Evolutionary conservation across 2,329 filamentous ascomycete species (phyloP), one percentile per base, ranked within the genome.

Genomic region (Penicillium polonicum): DNA sequence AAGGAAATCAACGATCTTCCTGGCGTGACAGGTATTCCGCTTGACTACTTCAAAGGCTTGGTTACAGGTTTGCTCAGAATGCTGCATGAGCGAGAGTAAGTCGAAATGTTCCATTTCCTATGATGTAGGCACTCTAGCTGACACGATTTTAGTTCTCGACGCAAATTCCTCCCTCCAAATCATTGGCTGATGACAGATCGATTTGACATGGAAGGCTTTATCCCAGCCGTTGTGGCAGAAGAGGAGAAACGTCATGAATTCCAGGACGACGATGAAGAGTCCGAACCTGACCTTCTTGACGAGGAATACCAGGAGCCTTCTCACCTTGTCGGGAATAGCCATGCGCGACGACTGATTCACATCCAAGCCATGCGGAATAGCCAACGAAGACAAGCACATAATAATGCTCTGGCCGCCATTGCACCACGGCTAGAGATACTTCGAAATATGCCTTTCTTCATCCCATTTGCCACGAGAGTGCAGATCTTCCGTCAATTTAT

Each of bases 361-460:
- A 76, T 88, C 21, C 88, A 92, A 69, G 79, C 80, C 54, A 73
- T 89, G 44, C 84, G 84, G 62, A 79, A 81, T 39, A 83, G 86
- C 63, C 86, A 91, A 67, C 83, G 86, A 61, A 86, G 86, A 68
- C 82, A 83, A 7, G 86, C 87, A 43, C 82, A 88, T 38, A 86
- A 88, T 64, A 86, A 90, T 63, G 84, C 90, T 60, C 77, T 95
- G 25, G 90, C 92, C 48, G 84, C 88, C 15, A 86, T 96, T 60
- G 91, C 89, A 0, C 93, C 94, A 0, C 88, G 93, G 65, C 80
- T 97, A 10, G 92, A 97, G 69, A 90, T 99, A 5, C 76, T 99
- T 50, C 88, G 94, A 65, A 95, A 97, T 68, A 95, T 99, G 87
- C 94, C 94, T 0, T 99, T 97, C 72, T 90, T 93, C 64, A 94